Base-by-base conservation (phyloP, 192 early-diverging fungal species). In the Gorgonomyces haynaldii region DNA sequence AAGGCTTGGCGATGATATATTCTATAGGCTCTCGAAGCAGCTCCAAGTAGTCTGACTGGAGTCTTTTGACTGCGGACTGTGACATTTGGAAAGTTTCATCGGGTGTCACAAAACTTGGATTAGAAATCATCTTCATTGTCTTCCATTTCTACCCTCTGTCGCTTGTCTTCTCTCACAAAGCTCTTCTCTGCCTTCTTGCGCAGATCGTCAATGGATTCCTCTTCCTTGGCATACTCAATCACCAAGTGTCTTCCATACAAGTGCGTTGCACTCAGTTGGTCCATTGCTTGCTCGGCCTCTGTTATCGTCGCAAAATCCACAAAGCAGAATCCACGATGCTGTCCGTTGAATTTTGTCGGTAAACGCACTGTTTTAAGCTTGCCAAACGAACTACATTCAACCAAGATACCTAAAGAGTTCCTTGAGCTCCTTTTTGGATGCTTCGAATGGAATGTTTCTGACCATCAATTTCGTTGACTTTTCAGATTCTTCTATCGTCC, bases 271-370 rank as follows among this genome's bases (percentile, higher is more conserved):
- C 76, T 67, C 57, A 98, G 78, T 12, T 85, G 71, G 36, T 86
- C 81, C 61, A 84, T 82, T 6, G 89, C 96, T 54, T 80, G 78
- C 63, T 85, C 78, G 25, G 96, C 96, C 61, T 96, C 91, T 57
- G 93, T 87, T 54, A 85, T 84, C 4, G 96, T 98, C 45, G 94
- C 67, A 61, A 94, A 96, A 59, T 98, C 96, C 50, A 95, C 79
- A 72, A 98, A 98, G 37, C 87, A 88, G 66, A 98, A 98, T 57
- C 96, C 96, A 37, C 96, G 91, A 51, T 93, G 91, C 8, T 81
- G 76, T 6, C 90, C 89, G 32, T 85, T 80, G 58, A 90, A 85
- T 60, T 98, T 98, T 47, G 82, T 85, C 27, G 96, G 96, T 44
- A 98, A 56, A 27, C 96, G 83, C 38, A 98, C 79, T 3, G 91